Base-by-base conservation (phyloP, 805 yeast species). In the Candida germanica region DNA sequence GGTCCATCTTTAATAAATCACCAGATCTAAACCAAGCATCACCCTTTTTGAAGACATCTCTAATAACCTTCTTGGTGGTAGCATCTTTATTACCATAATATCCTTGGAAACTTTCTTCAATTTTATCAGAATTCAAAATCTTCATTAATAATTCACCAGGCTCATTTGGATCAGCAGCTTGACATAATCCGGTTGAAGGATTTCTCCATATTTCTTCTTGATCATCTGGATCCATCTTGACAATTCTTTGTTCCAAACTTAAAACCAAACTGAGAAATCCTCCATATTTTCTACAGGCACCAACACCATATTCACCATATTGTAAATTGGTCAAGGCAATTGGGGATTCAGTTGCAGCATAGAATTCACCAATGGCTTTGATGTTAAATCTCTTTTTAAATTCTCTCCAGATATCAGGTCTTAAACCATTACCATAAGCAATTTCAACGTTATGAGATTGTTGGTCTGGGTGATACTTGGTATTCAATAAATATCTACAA, bases 21-120 rank as follows among this genome's bases (percentile, higher is more conserved):
- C 96, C 97, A 18, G 87, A 75, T 53, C 96, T 72, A 51, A 84
- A 83, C 83, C 87, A 89, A 1, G 94, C 94, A 59, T 89, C 98
- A 17, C 96, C 96, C 51, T 82, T 77, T 43, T 65, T 73, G 64
- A 84, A 85, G 4, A 89, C 93, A 55, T 87, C 73, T 35, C 77
- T 65, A 5, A 81, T 58, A 14, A 89, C 73, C 58, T 89, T 91
- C 4, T 87, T 79, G 44, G 77, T 75, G 2, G 95, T 83, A 22
- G 93, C 96, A 38, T 71, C 68, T 48, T 77, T 73, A 59, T 89
- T 86, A 19, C 91, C 91, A 33, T 81, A 66, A 56, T 89, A 89
- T 6, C 98, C 98, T 60, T 87, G 96, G 69, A 87, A 89, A 23
- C 89, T 77, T 6, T 75, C 71, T 49, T 79, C 80, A n/a, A 84